Evolutionary conservation across 306 rosid genomes (phyloP).

Genomic region (Acacia crassicarpa): DNA sequence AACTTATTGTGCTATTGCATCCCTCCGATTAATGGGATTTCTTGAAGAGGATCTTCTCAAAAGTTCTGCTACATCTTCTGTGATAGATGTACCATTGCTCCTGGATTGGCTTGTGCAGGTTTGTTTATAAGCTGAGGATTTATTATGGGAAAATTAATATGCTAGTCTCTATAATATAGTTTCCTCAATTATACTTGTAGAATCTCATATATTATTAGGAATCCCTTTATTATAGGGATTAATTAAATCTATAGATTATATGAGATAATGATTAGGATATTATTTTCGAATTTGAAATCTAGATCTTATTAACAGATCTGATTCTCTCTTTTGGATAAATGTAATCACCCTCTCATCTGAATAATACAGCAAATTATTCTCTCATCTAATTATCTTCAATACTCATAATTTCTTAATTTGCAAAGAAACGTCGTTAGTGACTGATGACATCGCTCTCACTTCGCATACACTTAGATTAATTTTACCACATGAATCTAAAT

Average conservation of each 20-base stretch:
- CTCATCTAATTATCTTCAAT: too few species aligned
- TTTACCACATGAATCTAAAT: background rate
- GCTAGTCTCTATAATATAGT: background rate
- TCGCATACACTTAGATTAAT: background rate
- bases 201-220: too few species aligned
- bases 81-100: slow-evolving; percentile 67
- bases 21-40: slow-evolving; percentile 88
- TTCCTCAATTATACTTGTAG: background rate
- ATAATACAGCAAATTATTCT: too few species aligned
- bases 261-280: too few species aligned
- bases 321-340: too few species aligned
- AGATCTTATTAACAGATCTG: too few species aligned
- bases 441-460: background rate
- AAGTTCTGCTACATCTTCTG: slow-evolving; percentile 42
- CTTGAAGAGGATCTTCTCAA: slow-evolving; percentile 71
- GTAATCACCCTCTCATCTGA: too few species aligned
- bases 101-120: slow-evolving; percentile 94
- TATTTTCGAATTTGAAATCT: too few species aligned
- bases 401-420: background rate
- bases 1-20: slow-evolving; percentile 84
- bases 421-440: background rate
- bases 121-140: slow-evolving; percentile 1
- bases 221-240: too few species aligned
- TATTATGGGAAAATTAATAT: background rate
- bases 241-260: too few species aligned